Evolutionary conservation across 176 grass and related monocot species (phyloP).

Genomic region (Ananas comosus): DNA sequence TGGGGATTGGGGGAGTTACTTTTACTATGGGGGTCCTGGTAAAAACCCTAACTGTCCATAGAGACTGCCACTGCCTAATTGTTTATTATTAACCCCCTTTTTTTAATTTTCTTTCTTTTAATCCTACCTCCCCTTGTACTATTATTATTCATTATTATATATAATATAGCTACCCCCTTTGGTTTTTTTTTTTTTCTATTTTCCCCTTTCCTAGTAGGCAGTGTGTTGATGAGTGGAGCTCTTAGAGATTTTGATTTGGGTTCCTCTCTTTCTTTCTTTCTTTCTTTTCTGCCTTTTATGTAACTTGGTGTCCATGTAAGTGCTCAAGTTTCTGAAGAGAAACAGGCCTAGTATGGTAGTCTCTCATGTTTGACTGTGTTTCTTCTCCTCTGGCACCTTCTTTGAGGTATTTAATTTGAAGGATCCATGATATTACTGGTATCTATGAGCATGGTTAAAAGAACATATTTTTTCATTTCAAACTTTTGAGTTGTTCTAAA

Average conservation of each 20-base stretch:
- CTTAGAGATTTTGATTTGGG: conserved; percentile 28
- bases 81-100: conserved; percentile 1
- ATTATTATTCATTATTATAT: neutral
- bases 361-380: conserved; percentile 37
- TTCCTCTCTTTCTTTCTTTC: conserved; percentile 13
- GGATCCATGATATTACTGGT: too few species aligned
- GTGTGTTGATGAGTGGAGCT: conserved; percentile 20
- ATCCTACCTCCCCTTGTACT: conserved; percentile 15
- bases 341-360: conserved; percentile 50
- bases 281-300: conserved; percentile 6
- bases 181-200: conserved; percentile 6
- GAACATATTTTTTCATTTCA: too few species aligned
- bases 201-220: conserved; percentile 2
- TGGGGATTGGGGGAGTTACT: conserved; percentile 77
- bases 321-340: conserved; percentile 76
- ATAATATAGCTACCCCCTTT: neutral
- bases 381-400: too few species aligned
- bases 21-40: conserved; percentile 94
- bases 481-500: too few species aligned
- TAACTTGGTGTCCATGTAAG: neutral
- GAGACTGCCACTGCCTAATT: neutral
- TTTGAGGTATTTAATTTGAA: too few species aligned
- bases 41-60: conserved; percentile 73
- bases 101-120: conserved; percentile 8
- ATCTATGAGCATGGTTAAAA: too few species aligned